A percentile compares a stretch with the other conserved stretches of the same genome.
Evolutionary conservation across 306 rosid species (phyloP).

Genomic region (Morella rubra): DNA sequence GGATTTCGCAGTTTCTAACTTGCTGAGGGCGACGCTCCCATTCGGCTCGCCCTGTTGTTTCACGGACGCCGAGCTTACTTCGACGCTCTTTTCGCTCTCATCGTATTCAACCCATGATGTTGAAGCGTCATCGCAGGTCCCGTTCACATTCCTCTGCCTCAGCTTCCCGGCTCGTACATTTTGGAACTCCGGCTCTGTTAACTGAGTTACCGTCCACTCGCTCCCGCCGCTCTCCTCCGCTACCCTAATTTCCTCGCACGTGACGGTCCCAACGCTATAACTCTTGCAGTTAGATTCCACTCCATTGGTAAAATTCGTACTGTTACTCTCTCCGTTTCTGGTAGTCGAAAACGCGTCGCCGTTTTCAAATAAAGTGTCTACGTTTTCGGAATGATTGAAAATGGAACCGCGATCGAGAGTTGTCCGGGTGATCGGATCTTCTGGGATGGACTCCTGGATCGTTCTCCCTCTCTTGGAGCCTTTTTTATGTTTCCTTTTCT

Average conservation of each 20-base stretch:
- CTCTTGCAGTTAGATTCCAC: conserved; percentile 38
- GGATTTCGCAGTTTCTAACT: conserved; percentile 55
- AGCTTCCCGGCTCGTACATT: conserved; percentile 46
- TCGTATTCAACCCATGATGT: conserved; percentile 33
- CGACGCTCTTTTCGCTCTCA: conserved; percentile 37
- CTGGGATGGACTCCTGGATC: conserved; percentile 41
- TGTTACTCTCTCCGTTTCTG: not conserved
- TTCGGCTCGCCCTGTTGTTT: conserved; percentile 49
- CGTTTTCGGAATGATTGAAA: conserved; percentile 11
- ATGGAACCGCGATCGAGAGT: conserved; percentile 5
- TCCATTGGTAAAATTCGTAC: conserved; percentile 28
- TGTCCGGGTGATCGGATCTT: conserved; percentile 32
- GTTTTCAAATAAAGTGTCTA: not conserved
- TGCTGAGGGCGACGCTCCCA: conserved; percentile 41
- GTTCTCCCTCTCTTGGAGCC: conserved; percentile 46
- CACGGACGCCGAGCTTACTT: conserved; percentile 34
- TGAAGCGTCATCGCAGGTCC: conserved; percentile 37
- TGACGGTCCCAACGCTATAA: conserved; percentile 35
- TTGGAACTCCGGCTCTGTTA: conserved; percentile 37
- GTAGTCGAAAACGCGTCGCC: conserved; percentile 22
- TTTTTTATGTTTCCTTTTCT: conserved; percentile 52
- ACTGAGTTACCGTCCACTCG: conserved; percentile 33
- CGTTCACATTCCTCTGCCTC: conserved; percentile 73
- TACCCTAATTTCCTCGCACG: conserved; percentile 39
- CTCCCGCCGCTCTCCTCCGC: conserved; percentile 36